Conservation (phyloP, 2,329 filamentous ascomycete genomes). For the Fusarium anguioides region DNA sequence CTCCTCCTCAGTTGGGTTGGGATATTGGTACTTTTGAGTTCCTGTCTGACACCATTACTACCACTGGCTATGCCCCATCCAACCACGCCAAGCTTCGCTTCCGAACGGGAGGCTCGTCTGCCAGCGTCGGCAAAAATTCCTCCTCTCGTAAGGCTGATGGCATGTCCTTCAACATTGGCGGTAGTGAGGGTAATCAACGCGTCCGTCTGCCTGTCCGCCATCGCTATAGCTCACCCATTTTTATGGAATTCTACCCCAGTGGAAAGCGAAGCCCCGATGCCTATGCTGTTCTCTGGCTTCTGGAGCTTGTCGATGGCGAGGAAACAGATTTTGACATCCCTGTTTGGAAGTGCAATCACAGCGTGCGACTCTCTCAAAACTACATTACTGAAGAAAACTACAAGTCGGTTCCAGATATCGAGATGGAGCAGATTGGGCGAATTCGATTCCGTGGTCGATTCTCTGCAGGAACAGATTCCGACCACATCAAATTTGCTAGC, state of each 20-base stretch:
- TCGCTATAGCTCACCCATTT: constrained; percentile 88
- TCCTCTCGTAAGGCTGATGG: constrained; percentile 71
- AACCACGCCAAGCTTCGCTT: constrained; percentile 80
- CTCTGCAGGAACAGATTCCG: constrained; percentile 89
- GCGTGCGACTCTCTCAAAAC: constrained; percentile 84
- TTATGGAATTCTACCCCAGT: constrained; percentile 83
- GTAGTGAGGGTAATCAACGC: constrained; percentile 53
- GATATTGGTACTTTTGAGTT: constrained; percentile 97
- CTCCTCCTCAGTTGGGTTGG: constrained; percentile 89
- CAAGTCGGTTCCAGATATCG: constrained; percentile 75
- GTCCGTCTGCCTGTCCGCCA: constrained; percentile 88
- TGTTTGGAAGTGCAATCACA: constrained; percentile 85
- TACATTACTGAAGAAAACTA: constrained; percentile 87
- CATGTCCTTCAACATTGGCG: constrained; percentile 62
- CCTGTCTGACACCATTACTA: constrained; percentile 74
- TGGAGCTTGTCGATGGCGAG: constrained; percentile 84
- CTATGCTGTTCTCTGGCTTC: constrained; percentile 86
- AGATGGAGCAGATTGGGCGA: constrained; percentile 83
- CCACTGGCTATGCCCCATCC: constrained; percentile 69
- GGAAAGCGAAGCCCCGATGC: constrained; percentile 77
- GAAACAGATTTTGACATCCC: constrained; percentile 84
- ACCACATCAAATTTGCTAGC: constrained; percentile 83
- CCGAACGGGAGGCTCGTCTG: constrained; percentile 85
- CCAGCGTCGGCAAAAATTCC: constrained; percentile 71
- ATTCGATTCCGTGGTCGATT: constrained; percentile 84